phyloP scores from a whole-genome alignment of 108 stramenopile species.

The Conticribra weissflogii region DNA sequence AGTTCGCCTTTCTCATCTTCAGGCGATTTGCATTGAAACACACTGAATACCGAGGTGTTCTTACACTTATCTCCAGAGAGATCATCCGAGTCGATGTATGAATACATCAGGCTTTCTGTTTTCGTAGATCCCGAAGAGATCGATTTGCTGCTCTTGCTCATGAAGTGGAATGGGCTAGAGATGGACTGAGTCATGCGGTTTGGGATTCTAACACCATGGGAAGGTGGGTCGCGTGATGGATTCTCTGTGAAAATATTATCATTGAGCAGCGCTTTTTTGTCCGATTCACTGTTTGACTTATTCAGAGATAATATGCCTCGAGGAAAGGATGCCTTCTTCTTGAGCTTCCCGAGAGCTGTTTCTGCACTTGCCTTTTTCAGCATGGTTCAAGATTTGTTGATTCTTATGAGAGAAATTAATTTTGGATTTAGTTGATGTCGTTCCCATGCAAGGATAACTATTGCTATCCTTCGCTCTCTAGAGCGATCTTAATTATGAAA shows the following conservation, averaged over 20 bases:
- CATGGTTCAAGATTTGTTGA: too few species aligned
- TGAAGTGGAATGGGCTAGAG: neutral
- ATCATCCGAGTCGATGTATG: neutral
- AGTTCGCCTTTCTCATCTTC: slow-evolving; percentile 5
- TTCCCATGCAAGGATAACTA: neutral
- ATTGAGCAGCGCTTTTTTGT: slow-evolving; percentile 23
- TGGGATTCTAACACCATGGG: neutral
- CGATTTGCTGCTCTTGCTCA: neutral
- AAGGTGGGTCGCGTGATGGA: neutral
- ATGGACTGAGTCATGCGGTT: neutral
- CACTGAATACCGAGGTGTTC: neutral
- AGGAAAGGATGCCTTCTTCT: neutral
- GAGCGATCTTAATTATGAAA: too few species aligned
- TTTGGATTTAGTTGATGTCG: neutral
- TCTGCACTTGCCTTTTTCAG: neutral
- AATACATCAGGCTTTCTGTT: neutral
- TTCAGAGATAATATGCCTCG: neutral
- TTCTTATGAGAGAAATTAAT: too few species aligned
- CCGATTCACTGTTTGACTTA: neutral
- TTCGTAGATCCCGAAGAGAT: neutral
- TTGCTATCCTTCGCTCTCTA: too few species aligned
- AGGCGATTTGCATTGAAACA: neutral
- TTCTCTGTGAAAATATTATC: slow-evolving; percentile 24
- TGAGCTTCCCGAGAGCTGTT: neutral
- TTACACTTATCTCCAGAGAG: neutral